A percentile compares a stretch with the other conserved stretches of the same genome.
Conservation (phyloP, 331 rosid species). For the Acacia concinna region DNA sequence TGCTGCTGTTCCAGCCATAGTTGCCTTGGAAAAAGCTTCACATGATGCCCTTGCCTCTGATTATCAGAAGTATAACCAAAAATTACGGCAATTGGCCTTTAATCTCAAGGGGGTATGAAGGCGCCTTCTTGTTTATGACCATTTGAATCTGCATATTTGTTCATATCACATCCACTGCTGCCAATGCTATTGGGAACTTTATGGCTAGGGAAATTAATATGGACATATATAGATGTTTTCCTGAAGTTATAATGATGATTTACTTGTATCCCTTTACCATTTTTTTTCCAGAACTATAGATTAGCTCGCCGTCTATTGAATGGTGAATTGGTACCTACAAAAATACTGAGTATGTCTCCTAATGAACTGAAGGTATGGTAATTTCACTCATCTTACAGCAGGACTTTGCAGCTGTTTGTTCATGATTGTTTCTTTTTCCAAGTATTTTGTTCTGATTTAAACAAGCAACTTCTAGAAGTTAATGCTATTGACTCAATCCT, state of each 20-base stretch:
- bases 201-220: slow-evolving; percentile 17
- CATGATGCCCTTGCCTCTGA: slow-evolving; percentile 66
- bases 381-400: background rate
- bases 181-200: slow-evolving; percentile 12
- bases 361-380: slow-evolving; percentile 75
- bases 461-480: slow-evolving; percentile 1
- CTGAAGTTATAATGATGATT: slow-evolving; percentile 9
- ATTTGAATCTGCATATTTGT: slow-evolving; percentile 1
- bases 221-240: background rate
- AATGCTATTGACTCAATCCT: background rate
- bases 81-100: slow-evolving; percentile 62
- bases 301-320: slow-evolving; percentile 70
- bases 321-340: slow-evolving; percentile 85
- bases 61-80: slow-evolving; percentile 86
- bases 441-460: slow-evolving; percentile 26
- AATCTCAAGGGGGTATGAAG: slow-evolving; percentile 78
- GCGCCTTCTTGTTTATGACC: slow-evolving; percentile 12
- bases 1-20: slow-evolving; percentile 71
- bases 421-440: background rate
- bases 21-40: slow-evolving; percentile 82
- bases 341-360: slow-evolving; percentile 82
- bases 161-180: background rate
- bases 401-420: slow-evolving; percentile 2
- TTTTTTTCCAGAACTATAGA: slow-evolving; percentile 50
- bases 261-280: slow-evolving; percentile 1